Conservation (phyloP, 257 asterid genomes). For the Coffea canephora region DNA sequence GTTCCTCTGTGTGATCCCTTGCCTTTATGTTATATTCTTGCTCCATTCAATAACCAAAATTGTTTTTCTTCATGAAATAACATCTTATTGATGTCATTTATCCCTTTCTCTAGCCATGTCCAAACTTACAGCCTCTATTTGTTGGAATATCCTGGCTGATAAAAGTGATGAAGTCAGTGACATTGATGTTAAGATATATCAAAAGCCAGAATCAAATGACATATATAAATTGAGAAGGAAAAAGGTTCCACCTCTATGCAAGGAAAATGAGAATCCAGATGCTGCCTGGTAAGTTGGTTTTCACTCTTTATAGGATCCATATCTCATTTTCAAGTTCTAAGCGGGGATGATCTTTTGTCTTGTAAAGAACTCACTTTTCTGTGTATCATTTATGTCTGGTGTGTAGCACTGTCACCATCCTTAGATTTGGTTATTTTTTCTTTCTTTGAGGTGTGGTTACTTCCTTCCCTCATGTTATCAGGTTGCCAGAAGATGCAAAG, state of each 20-base stretch:
- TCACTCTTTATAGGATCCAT: slow-evolving; percentile 1
- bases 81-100: slow-evolving; percentile 10
- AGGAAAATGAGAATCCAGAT: slow-evolving; percentile 85
- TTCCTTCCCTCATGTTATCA: background rate
- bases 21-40: background rate
- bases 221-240: slow-evolving; percentile 73
- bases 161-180: slow-evolving; percentile 87
- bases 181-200: slow-evolving; percentile 74
- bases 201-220: slow-evolving; percentile 78
- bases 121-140: slow-evolving; percentile 63
- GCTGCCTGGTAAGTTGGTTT: slow-evolving; percentile 70
- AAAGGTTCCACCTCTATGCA: slow-evolving; percentile 82
- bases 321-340: background rate
- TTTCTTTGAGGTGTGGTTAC: background rate
- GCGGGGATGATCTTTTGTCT: background rate
- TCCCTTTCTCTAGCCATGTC: slow-evolving; percentile 63
- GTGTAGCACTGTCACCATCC: background rate
- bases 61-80: slow-evolving; percentile 7
- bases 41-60: background rate
- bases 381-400: background rate
- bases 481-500: background rate
- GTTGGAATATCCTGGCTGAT: slow-evolving; percentile 96
- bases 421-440: background rate
- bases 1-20: background rate
- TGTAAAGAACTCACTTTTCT: background rate